Base-by-base conservation (phyloP, 129 eudicot species). In the Artemisia argyi region DNA sequence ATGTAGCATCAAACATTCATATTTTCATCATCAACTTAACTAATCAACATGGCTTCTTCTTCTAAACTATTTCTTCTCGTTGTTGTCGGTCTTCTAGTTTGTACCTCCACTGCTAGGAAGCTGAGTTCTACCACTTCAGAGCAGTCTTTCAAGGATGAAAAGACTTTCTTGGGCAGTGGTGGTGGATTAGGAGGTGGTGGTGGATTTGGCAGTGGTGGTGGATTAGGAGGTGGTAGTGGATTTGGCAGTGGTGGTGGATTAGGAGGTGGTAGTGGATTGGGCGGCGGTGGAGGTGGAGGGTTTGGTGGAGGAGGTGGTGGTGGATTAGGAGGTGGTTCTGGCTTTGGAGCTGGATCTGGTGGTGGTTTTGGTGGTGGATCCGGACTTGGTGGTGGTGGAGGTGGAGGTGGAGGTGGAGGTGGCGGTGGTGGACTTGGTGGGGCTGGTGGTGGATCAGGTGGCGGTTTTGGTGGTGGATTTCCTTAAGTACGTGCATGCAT, bases 81-180 rank as follows among this genome's bases (percentile, higher is more conserved):
- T 46, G 48, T 84, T 71, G 6, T 84, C 30, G 76, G 83, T 52
- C 80, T 69, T 69, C 72, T 86, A 26, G 80, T 82, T 71, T 82
- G 59, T 50, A 55, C 83, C 53, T 65, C 85, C 54, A 63, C 26
- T 28, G 82, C 79, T 39, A 60, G 87, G 74, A 80, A 80, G 71
- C 66, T 78, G 57, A 60, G 11, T 72, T 16, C 70, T 5, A 2
- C 53, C 0, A 1, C 6, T 20, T 52, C 58, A 1, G 63, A 47
- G 28, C 32, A 5, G 57, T 61, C 89, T 20, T 66, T 76, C 53
- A 58, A 6, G 17, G 87, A 85, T 65, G 82, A 79, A 48, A 84
- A 81, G 82, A 75, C 30, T 0, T 73, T 75, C 35, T 72, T 20
- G 22, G 22, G 22, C 22, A 20, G 22, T 20, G 49, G 71, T 5